Percentiles rank a stretch among this genome's conserved stretches.
Conservation (phyloP, 768 basidiomycete species). For the Dacryopinax spathularia region DNA sequence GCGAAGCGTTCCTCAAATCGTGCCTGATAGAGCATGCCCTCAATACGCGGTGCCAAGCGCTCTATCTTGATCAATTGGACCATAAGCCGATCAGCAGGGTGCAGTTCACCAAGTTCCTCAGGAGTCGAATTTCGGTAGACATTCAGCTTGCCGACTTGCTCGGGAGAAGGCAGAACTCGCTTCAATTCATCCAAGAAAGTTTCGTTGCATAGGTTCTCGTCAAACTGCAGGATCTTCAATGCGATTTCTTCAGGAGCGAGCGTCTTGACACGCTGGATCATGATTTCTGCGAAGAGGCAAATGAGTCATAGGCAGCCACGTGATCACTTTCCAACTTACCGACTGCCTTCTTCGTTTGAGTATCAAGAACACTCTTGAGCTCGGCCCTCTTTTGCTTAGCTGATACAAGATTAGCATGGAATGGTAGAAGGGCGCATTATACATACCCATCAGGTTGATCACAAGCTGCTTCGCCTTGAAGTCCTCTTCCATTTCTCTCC, state of each 20-base stretch:
- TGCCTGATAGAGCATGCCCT: slow-evolving; percentile 89
- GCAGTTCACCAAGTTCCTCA: slow-evolving; percentile 75
- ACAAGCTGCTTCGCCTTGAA: slow-evolving; percentile 94
- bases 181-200: slow-evolving; percentile 81
- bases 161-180: slow-evolving; percentile 77
- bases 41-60: slow-evolving; percentile 69
- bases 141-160: slow-evolving; percentile 83
- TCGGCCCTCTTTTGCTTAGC: slow-evolving; percentile 77
- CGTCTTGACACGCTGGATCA: slow-evolving; percentile 74
- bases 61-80: slow-evolving; percentile 92
- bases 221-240: slow-evolving; percentile 69
- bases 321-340: slow-evolving; percentile 39
- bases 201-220: slow-evolving; percentile 73
- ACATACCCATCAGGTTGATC: slow-evolving; percentile 69
- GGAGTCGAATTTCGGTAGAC: slow-evolving; percentile 75
- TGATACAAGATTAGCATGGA: slow-evolving; percentile 19
- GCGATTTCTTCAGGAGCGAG: slow-evolving; percentile 79
- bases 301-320: background rate
- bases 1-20: slow-evolving; percentile 76
- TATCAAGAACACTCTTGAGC: slow-evolving; percentile 78
- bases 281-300: slow-evolving; percentile 49
- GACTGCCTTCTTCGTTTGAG: slow-evolving; percentile 83
- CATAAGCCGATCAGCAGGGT: slow-evolving; percentile 91
- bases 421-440: background rate
- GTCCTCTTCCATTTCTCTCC: slow-evolving; percentile 93